These are phyloP conservation scores for Begonia peltatifolia DNA, from an alignment of 306 rosid species.

Conservation along the genomic window DNA sequence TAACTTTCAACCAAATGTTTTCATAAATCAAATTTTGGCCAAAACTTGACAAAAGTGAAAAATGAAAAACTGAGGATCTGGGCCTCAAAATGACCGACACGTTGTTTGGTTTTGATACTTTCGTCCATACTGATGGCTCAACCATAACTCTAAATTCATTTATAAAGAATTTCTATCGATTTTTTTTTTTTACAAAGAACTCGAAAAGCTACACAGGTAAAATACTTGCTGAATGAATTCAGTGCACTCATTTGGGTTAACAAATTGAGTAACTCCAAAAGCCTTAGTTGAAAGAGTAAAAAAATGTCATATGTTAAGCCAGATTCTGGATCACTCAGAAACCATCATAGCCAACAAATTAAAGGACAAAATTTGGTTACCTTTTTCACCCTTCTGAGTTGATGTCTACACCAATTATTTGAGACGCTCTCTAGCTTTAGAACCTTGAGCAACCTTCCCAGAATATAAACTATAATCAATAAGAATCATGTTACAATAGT, in stretches of 20 bases:
- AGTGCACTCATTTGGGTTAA: conserved; percentile 40
- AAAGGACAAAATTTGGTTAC: conserved; percentile 17
- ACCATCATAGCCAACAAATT: neutral
- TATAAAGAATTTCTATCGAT: too few relatives aligned
- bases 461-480: conserved; percentile 3
- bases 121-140: too few relatives aligned
- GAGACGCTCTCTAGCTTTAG: conserved; percentile 78
- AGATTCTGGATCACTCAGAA: neutral
- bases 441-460: conserved; percentile 81
- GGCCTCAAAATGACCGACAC: too few relatives aligned
- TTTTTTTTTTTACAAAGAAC: too few relatives aligned
- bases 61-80: too few relatives aligned
- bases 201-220: neutral
- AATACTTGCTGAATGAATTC: conserved; percentile 60
- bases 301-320: neutral
- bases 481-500: conserved; percentile 7
- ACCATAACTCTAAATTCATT: too few relatives aligned
- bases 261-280: conserved; percentile 71
- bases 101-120: too few relatives aligned
- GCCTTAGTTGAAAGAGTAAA: conserved; percentile 49
- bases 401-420: conserved; percentile 76
- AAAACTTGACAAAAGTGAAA: too few relatives aligned
- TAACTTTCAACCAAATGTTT: too few relatives aligned
- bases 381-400: conserved; percentile 62
- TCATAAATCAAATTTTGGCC: too few relatives aligned